Conservation (phyloP, 2,329 filamentous ascomycete genomes). For the Colletotrichum sp. region DNA sequence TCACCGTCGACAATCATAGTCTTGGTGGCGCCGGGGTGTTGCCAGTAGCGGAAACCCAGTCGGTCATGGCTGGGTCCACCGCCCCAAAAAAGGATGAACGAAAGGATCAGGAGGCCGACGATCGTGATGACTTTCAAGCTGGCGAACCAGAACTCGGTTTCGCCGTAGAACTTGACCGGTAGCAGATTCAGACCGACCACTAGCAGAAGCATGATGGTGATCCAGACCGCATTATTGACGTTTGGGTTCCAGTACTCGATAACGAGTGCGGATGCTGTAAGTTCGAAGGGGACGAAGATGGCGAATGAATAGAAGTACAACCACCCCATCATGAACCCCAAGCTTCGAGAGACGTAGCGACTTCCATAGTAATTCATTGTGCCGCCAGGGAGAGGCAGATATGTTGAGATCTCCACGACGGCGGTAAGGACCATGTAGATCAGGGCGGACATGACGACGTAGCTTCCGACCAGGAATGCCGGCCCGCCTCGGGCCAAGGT, state of each 20-base stretch:
- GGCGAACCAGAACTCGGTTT: conserved; percentile 64
- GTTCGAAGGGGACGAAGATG: conserved; percentile 42
- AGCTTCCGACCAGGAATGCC: not conserved
- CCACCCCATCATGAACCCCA: conserved; percentile 60
- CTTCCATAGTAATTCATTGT: conserved; percentile 20
- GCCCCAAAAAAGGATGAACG: conserved; percentile 43
- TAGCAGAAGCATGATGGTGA: conserved; percentile 21
- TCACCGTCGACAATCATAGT: conserved; percentile 16
- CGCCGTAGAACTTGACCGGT: conserved; percentile 46
- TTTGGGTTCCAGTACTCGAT: conserved; percentile 24
- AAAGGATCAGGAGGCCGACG: conserved; percentile 66
- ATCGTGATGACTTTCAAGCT: conserved; percentile 59
- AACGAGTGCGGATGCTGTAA: conserved; percentile 22
- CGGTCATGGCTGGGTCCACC: conserved; percentile 23
- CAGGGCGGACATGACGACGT: not conserved
- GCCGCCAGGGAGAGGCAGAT: conserved; percentile 1
- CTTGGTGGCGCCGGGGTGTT: conserved; percentile 4
- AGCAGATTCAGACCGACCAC: conserved; percentile 15
- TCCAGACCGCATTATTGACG: conserved; percentile 19
- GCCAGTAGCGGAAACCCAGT: conserved; percentile 23
- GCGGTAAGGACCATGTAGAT: conserved; percentile 46
- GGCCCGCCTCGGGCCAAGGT: conserved; percentile 24
- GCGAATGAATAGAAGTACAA: conserved; percentile 61
- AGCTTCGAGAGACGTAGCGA: conserved; percentile 57
- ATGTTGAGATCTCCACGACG: conserved; percentile 33